Conservation (phyloP, 177 flowering plant species). For the Vitis hybrid region DNA sequence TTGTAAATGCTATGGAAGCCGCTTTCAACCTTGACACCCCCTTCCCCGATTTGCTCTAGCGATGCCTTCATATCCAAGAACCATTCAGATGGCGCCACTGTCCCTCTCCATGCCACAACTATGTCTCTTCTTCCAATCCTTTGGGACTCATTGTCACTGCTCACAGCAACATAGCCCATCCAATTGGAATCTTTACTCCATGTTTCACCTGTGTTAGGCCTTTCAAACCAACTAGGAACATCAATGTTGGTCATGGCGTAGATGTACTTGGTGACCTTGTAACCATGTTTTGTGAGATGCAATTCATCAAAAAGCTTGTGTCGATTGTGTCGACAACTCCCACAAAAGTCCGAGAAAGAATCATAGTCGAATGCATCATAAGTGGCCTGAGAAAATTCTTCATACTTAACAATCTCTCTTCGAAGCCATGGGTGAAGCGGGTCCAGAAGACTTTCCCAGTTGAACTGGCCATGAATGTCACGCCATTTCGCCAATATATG, state of each 20-base stretch:
- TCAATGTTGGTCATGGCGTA: slow-evolving; percentile 47
- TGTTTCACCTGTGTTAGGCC: slow-evolving; percentile 21
- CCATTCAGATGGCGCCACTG: slow-evolving; percentile 47
- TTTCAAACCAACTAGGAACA: slow-evolving; percentile 37
- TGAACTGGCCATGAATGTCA: no score
- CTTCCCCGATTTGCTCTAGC: slow-evolving; percentile 28
- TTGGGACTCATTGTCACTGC: slow-evolving; percentile 32
- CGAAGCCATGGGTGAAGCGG: no score
- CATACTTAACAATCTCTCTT: slow-evolving; percentile 34
- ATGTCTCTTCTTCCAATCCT: slow-evolving; percentile 52
- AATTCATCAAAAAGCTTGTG: slow-evolving; percentile 31
- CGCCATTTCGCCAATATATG: no score
- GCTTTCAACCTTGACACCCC: slow-evolving; percentile 41
- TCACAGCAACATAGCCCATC: slow-evolving; percentile 56
- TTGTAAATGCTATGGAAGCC: slow-evolving; percentile 46
- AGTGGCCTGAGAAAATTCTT: slow-evolving; percentile 49
- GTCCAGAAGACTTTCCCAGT: no score
- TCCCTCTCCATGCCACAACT: slow-evolving; percentile 58
- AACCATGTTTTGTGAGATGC: slow-evolving; percentile 6
- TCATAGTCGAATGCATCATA: slow-evolving; percentile 58
- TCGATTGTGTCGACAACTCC: slow-evolving; percentile 39
- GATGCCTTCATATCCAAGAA: slow-evolving; percentile 30
- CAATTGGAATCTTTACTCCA: slow-evolving; percentile 55
- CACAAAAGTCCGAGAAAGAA: slow-evolving; percentile 37
- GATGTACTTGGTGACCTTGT: slow-evolving; percentile 30